Percentiles rank a stretch among this genome's conserved stretches.
phyloP scores from a whole-genome alignment of 1,139 yeast species.

The Yamadazyma sp. region DNA sequence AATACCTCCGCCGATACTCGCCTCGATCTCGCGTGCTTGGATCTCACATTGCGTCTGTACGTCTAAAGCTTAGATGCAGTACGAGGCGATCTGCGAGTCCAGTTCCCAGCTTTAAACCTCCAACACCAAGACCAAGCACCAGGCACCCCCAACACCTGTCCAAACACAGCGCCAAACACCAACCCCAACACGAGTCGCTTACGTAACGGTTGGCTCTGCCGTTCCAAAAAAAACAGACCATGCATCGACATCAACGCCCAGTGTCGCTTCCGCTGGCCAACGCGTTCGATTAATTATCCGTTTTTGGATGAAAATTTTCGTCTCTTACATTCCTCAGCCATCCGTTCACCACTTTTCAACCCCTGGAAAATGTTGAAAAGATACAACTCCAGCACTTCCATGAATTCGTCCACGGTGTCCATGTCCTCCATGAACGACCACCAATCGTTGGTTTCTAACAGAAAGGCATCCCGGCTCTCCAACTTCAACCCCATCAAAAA shows the following conservation, averaged over 20 bases:
- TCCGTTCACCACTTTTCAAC: not conserved
- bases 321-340: conserved; percentile 3
- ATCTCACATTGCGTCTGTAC: not conserved
- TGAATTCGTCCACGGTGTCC: not conserved
- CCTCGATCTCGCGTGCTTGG: not conserved
- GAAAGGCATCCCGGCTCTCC: conserved; percentile 18
- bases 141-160: too few species aligned
- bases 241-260: too few species aligned
- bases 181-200: too few species aligned
- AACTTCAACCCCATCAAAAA: conserved; percentile 19
- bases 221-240: too few species aligned
- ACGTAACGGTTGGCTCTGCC: too few species aligned
- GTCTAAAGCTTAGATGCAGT: conserved; percentile 1
- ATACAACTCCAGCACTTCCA: conserved; percentile 4
- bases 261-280: not conserved
- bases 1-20: too few species aligned
- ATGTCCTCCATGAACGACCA: conserved; percentile 9
- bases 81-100: too few species aligned
- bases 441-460: conserved; percentile 13
- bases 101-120: too few species aligned
- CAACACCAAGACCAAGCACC: too few species aligned
- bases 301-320: conserved; percentile 7
- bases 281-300: conserved; percentile 10
- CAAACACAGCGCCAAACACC: too few species aligned
- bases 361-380: conserved; percentile 3